These are phyloP conservation scores for Trametes punicea DNA, from an alignment of 768 basidiomycete genomes.

Conservation along the genomic window DNA sequence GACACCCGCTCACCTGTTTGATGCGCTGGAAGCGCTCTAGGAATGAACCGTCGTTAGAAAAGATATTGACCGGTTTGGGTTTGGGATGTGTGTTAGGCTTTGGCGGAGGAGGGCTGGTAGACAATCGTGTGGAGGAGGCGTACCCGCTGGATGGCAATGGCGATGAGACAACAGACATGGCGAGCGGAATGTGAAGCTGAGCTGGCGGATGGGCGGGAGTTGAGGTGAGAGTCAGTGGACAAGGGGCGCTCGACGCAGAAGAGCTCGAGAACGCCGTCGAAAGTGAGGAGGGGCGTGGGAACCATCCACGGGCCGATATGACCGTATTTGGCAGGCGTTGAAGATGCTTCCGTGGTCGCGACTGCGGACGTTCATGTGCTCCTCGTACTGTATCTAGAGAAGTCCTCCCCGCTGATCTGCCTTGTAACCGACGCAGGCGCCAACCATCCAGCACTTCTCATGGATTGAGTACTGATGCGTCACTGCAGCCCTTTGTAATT, in stretches of 20 bases:
- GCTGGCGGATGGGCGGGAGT: background rate
- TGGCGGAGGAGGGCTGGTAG: constrained; percentile 26
- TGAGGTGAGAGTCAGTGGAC: background rate
- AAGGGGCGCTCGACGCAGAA: background rate
- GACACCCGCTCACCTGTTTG: constrained; percentile 47
- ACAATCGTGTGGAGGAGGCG: constrained; percentile 26
- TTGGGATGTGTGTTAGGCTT: constrained; percentile 29
- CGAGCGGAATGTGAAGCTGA: background rate
- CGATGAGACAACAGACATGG: constrained; percentile 23
- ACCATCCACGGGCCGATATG: background rate
- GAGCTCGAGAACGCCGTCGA: constrained; percentile 11
- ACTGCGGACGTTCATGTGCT: background rate
- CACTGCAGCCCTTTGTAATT: no score
- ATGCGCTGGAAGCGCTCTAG: constrained; percentile 58
- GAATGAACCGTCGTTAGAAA: constrained; percentile 69
- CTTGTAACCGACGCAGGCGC: no score
- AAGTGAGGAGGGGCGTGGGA: constrained; percentile 4
- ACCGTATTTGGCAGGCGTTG: background rate
- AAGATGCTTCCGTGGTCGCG: background rate
- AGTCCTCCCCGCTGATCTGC: background rate
- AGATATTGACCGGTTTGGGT: constrained; percentile 54
- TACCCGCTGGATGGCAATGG: constrained; percentile 28
- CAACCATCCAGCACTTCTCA: no score
- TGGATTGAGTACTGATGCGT: no score
- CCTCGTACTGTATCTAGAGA: no score